Base-by-base conservation (phyloP, 2,329 filamentous ascomycete genomes). In the Calonectria fujianensis region DNA sequence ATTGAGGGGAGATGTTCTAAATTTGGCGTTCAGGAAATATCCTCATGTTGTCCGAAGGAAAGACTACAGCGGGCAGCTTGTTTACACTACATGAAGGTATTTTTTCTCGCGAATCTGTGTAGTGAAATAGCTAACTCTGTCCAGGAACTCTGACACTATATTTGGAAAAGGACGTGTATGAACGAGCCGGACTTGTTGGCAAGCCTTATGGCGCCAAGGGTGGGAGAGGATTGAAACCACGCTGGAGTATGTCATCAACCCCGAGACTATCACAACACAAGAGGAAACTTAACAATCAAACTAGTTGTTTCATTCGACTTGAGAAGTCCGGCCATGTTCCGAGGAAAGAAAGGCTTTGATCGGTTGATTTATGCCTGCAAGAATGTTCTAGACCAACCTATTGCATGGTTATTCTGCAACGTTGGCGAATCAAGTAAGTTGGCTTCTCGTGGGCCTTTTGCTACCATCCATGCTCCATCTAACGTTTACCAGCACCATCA, bases 271-370 rank as follows among this genome's bases (percentile, higher is more conserved):
- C 9, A 24, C 24, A 41, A 24, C 4, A 4, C 29, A 35, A 50
- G 48, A 10, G 82, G 87, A 73, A 87, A 74, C 45, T 27, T 50
- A 50, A 65, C 61, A 11, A 52, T 16, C 39, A 16, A 18, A 35
- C 24, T 72, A 97, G 94, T 93, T 35, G 91, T 98, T 59, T 92
- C 96, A 79, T 88, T 94, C 66, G 93, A 98, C 74, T 89, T 99
- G 35, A 91, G 93, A 24, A 87, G 89, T 7, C 90, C 93, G 0
- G 93, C 93, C 0, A 98, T 98, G 95, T 84, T 95, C 10, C 93
- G 93, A 69, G 96, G 96, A 4, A 97, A 95, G 83, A 96, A 94
- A 77, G 94, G 93, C 0, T 98, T 97, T 80, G 93, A 96, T 76
- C 89, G 95, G 59, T 87, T 98, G 18, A 83, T 93, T 9, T 94